Conservation (phyloP, 345 rosid species). For the Abelmoschus esculentus region DNA sequence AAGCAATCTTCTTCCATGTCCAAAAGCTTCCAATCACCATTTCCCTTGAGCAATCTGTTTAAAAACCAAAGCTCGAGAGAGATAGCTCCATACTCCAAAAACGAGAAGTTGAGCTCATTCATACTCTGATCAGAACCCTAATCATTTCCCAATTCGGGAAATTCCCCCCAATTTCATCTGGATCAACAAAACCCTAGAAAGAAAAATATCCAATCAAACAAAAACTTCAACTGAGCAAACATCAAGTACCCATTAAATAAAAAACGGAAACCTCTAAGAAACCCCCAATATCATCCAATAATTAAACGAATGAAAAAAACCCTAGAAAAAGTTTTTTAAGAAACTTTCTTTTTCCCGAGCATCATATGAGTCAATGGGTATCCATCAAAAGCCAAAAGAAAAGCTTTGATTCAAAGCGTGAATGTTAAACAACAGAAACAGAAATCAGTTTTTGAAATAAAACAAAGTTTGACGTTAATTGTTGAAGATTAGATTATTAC, state of each 20-base stretch:
- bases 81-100: conserved; percentile 8
- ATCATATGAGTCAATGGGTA: conserved; percentile 24
- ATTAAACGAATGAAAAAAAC: background rate
- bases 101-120: conserved; percentile 14
- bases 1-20: conserved; percentile 43
- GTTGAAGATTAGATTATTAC: conserved; percentile 20
- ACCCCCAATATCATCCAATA: conserved; percentile 5
- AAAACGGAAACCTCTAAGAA: background rate
- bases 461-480: background rate
- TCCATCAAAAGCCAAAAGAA: conserved; percentile 28
- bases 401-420: conserved; percentile 15
- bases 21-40: conserved; percentile 12
- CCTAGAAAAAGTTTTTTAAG: background rate
- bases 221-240: conserved; percentile 18
- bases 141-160: conserved; percentile 16
- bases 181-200: conserved; percentile 36
- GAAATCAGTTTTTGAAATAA: background rate
- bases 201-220: conserved; percentile 4
- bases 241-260: conserved; percentile 6
- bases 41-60: conserved; percentile 14
- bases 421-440: background rate
- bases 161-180: conserved; percentile 14
- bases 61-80: conserved; percentile 15
- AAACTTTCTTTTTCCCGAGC: conserved; percentile 9
- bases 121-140: conserved; percentile 23